Conservation (phyloP, 352 stramenopile species). For the Globisporangium iwayamae region DNA sequence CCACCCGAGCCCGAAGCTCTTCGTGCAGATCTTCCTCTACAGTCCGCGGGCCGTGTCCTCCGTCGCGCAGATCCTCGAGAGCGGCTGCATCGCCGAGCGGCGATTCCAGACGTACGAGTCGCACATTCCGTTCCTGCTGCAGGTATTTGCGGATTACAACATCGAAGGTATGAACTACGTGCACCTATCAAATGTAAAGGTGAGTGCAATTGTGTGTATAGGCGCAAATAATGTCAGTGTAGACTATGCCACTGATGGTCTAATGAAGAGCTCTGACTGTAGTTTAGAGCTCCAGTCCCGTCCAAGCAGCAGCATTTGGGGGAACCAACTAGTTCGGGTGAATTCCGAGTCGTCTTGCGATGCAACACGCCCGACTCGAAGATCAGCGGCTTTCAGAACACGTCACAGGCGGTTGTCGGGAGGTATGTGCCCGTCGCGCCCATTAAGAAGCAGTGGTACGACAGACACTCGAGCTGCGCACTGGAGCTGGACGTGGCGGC, state of each 20-base stretch:
- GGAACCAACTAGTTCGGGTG: constrained; percentile 6
- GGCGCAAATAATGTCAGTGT: background rate
- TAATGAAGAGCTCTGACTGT: background rate
- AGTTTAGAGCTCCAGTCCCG: constrained; percentile 74
- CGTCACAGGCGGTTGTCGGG: constrained; percentile 19
- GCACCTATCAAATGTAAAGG: constrained; percentile 64
- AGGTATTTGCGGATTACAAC: constrained; percentile 91
- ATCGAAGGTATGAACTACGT: constrained; percentile 91
- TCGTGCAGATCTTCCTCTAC: constrained; percentile 89
- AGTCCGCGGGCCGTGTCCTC: constrained; percentile 59
- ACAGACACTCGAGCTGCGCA: constrained; percentile 63
- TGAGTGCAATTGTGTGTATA: constrained; percentile 17
- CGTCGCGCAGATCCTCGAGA: constrained; percentile 84
- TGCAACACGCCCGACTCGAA: constrained; percentile 31
- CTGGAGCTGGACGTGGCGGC: constrained; percentile 72
- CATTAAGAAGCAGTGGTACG: constrained; percentile 44
- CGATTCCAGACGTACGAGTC: constrained; percentile 87
- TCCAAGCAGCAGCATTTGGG: constrained; percentile 47
- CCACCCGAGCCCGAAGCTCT: constrained; percentile 64
- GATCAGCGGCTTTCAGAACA: constrained; percentile 32
- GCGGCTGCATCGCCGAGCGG: constrained; percentile 59
- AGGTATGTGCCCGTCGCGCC: constrained; percentile 31
- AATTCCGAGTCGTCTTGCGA: constrained; percentile 30
- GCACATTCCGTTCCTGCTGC: constrained; percentile 86
- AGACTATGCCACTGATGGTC: too few species aligned